Evolutionary conservation across 2,329 filamentous ascomycete species (phyloP), one percentile per base, ranked within the genome.

Genomic region (Aspergillus texensis): DNA sequence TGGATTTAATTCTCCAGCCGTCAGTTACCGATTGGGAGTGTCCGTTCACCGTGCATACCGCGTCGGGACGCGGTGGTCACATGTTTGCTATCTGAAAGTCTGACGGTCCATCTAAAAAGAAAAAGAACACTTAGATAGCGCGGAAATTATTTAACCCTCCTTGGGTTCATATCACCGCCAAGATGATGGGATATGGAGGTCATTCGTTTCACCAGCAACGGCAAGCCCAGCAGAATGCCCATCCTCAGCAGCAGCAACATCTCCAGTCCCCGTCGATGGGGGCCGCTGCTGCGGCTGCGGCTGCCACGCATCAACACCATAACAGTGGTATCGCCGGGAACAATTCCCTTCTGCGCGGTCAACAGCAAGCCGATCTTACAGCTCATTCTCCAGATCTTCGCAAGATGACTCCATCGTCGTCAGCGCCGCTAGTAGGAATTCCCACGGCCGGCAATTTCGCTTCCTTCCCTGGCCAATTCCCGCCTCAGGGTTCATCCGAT

Each of bases 121-220:
- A 52, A 52, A 19, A 32, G 19, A 10, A 52, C 28, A 52, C 5
- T 32, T 10, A 28, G 26, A 52, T n/a, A 9, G 19, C 9, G 24
- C 9, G 46, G 19, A 32, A 32, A 32, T 19, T 5, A 8, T 11
- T 6, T 2, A 32, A 26, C 10, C 14, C 19, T n/a, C 8, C 16
- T 34, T 32, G 16, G 26, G 48, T 30, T 19, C 6, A 52, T 52
- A 32, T 24, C 9, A 32, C 16, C 48, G 41, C 41, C 53, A 76
- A 72, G 57, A 77, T 77, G 75, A 77, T 77, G 74, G 72, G 71
- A 58, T 77, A 75, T 68, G 72, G 72, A 58, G 72, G 74, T 60
- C 72, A 73, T 60, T 65, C 69, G 26, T 75, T 72, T 58, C 69
- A 74, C 58, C 68, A 70, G 48, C 70, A 72, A 34, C 66, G 64